phyloP scores from a whole-genome alignment of 495 filamentous ascomycete species.

The Xylaria flabelliformis region DNA sequence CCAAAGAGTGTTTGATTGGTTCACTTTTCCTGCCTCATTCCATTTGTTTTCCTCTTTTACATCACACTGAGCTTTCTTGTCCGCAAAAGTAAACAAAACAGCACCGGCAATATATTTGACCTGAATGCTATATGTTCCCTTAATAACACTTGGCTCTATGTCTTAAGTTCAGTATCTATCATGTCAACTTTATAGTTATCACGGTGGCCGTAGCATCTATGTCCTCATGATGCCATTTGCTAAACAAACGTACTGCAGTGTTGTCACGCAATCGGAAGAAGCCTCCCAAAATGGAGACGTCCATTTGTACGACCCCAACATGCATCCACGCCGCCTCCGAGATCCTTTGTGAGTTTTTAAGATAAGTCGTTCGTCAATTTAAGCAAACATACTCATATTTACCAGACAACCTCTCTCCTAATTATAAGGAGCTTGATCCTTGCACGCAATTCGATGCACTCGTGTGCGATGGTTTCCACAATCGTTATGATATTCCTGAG shows the following conservation, averaged over 20 bases:
- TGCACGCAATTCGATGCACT: slow-evolving; percentile 71
- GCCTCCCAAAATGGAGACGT: slow-evolving; percentile 32
- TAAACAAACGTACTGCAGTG: slow-evolving; percentile 35
- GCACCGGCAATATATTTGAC: not conserved
- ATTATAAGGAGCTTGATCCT: slow-evolving; percentile 67
- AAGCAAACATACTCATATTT: slow-evolving; percentile 25
- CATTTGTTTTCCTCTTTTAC: not conserved
- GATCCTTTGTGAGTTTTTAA: slow-evolving; percentile 57
- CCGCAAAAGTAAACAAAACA: not conserved
- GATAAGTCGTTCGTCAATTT: not conserved
- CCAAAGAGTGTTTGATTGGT: not conserved
- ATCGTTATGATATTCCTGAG: slow-evolving; percentile 69
- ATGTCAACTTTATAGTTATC: not conserved
- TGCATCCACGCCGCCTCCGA: slow-evolving; percentile 74
- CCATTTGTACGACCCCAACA: slow-evolving; percentile 36
- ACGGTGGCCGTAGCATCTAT: not conserved
- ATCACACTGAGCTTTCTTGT: not conserved
- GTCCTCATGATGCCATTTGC: slow-evolving; percentile 1
- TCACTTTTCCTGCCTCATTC: not conserved
- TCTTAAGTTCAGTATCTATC: slow-evolving; percentile 2
- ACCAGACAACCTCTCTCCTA: slow-evolving; percentile 65
- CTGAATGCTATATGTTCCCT: not conserved
- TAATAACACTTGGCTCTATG: not conserved
- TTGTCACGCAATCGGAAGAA: slow-evolving; percentile 35
- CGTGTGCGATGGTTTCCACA: slow-evolving; percentile 72